Base-by-base conservation (phyloP, 1,284 basidiomycete species). In the Schizophyllum amplum region DNA sequence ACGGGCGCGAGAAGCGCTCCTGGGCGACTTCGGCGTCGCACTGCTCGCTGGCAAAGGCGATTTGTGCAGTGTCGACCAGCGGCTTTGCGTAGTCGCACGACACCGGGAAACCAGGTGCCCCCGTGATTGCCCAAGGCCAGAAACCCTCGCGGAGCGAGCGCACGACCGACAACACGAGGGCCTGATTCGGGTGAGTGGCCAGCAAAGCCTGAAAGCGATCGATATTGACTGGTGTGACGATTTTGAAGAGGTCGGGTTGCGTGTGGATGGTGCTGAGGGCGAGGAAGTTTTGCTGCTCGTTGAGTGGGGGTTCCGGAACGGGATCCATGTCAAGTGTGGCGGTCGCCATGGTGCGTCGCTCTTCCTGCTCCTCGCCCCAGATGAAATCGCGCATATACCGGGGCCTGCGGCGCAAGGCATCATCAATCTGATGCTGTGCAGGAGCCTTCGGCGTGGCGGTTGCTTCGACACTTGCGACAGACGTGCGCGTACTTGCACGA, bases 81-180 rank as follows among this genome's bases (percentile, higher is more conserved):
- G 27, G 27, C 6, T 6, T 13, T 33, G 27, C 27, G 27, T 33
- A 33, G 27, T 33, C 27, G 27, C 27, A 33, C 27, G 27, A 33
- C 27, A 33, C 53, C 4, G 68, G 69, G 23, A 67, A 66, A 0
- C 24, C 52, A 0, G 26, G 21, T 9, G 58, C 47, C 2, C 55
- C n/a, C 0, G 61, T 69, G 7, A 69, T 60, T 0, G 75, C 75
- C 59, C 62, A 75, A 0, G 73, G 75, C 75, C 74, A 77, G 60
- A 76, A 76, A 1, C 75, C 75, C 33, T 71, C 58, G 2, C 64
- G 54, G 2, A 76, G 63, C 0, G 69, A 70, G 1, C 23, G 33
- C 9, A 62, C 53, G 0, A 76, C 68, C 0, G 72, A 77, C 0
- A 57, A 5, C 0, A 78, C 72, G 26, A 73, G 70, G 0, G 63